Evolutionary conservation across 495 filamentous ascomycete genomes (phyloP), one percentile per base, ranked within the genome.

Genomic region (Neurospora discreta): DNA sequence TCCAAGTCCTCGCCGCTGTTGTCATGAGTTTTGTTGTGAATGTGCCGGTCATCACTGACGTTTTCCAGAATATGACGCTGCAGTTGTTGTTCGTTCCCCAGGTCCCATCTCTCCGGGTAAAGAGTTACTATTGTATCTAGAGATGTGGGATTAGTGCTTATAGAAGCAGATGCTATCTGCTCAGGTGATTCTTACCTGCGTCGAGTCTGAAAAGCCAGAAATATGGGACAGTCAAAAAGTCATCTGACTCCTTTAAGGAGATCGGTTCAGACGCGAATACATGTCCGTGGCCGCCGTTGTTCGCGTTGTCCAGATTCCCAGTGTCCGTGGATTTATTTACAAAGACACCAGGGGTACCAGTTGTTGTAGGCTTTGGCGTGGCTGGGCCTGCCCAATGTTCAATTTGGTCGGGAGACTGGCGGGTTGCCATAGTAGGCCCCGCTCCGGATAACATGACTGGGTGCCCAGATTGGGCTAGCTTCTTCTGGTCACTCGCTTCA

Each of bases 201-300:
- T 73, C 71, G 15, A 73, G 0, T 52, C 70, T 73, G 71, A 73
- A 73, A 9, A 73, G 71, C 71, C 71, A 73, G 7, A 73, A 73
- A 36, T 70, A 13, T 23, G 71, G 71, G 8, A 73, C 71, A n/a
- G 71, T 73, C 3, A 73, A 43, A 38, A 73, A 38, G 39, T 73
- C 71, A 39, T 73, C 71, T 0, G 71, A 43, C 39, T 72, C 67
- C 7, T n/a, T 0, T 0, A 67, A 33, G 4, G 39, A 33, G 16
- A 33, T 0, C 1, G 18, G 52, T 33, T 60, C 52, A 26, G 26
- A 0, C 26, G 0, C 23, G 16, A 58, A 0, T 11, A 1, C 2
- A 58, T 0, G 23, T 30, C 20, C 46, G 11, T 11, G 0, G n/a
- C 11, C 46, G 15, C 1, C 13, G 11, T 0, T 30, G 46, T 0